These are phyloP conservation scores for Yamadazyma trypodendri DNA, from an alignment of 1,139 yeast genomes.

Conservation along the genomic window DNA sequence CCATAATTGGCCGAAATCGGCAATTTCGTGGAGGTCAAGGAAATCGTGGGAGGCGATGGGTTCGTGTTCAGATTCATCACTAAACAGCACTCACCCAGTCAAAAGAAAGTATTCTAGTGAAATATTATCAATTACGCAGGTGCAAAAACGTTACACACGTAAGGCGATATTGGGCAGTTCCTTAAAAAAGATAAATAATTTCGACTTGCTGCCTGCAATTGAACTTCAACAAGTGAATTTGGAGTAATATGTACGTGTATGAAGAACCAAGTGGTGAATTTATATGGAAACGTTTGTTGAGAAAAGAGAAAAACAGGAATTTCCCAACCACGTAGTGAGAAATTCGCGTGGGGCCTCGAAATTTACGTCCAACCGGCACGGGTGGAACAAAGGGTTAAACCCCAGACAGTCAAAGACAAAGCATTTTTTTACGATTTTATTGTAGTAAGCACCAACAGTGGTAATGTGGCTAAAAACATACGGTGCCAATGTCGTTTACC, in stretches of 20 bases:
- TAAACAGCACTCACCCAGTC: too few relatives aligned
- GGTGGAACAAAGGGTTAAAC: background rate
- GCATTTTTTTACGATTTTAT: too few relatives aligned
- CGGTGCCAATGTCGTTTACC: too few relatives aligned
- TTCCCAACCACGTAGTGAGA: background rate
- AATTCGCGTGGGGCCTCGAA: background rate
- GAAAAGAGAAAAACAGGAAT: background rate
- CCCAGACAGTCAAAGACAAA: too few relatives aligned
- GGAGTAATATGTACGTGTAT: too few relatives aligned
- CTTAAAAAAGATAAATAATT: too few relatives aligned
- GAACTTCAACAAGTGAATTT: background rate
- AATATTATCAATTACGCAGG: background rate
- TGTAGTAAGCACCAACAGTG: too few relatives aligned
- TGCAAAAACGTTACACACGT: background rate
- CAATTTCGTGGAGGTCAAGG: constrained; percentile 27
- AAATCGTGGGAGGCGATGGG: constrained; percentile 35
- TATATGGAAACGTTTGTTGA: background rate
- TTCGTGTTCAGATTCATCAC: constrained; percentile 1
- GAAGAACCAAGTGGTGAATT: background rate
- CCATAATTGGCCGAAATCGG: background rate
- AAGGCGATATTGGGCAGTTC: background rate
- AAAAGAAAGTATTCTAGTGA: too few relatives aligned
- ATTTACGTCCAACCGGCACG: background rate
- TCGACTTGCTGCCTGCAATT: too few relatives aligned
- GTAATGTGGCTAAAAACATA: too few relatives aligned